Evolutionary conservation across 441 rosid genomes (phyloP), one percentile per base, ranked within the genome.

Genomic region (Syzygium malaccense): DNA sequence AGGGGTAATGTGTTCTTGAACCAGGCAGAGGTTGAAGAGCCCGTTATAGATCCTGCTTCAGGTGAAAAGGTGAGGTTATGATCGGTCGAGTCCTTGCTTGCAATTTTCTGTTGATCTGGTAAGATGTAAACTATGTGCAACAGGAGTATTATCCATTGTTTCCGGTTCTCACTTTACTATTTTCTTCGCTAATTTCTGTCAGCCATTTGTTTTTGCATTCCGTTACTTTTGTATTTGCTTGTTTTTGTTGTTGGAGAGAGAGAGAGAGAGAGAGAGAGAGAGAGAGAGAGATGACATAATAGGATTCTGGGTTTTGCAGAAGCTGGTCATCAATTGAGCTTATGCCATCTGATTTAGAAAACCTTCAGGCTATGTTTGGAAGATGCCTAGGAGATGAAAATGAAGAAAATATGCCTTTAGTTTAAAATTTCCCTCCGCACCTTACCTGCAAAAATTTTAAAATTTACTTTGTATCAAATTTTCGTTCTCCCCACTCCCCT

Each of bases 1-100:
- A 94, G 99, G 94, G 99, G 98, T 32, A 96, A 96, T 93, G 96
- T 98, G 89, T 94, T 91, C 86, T 71, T 96, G 85, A 95, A 94
- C 92, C 99, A 95, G 90, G 92, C 92, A 91, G 93, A 91, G 33
- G 86, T 94, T 85, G 97, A 98, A 91, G 98, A 94, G 56, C 95
- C 99, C 85, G 96, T 97, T 78, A 92, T 88, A 48, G 99, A 98
- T 93, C 99, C 99, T 90, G 91, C 91, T 91, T 97, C 98, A 54
- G 86, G 86, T 41, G 88, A 86, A 49, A 86, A 89, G 88, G 90
- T 89, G 26, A 57, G 80, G 80, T 71, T 71, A 37, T 68, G 79
- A 68, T 33, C 8, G 48, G 26, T 68, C 3, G 26, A 68, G 26
- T 68, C 79, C 79, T 71, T 71, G 80, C 80, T 71, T 71, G 45